These are phyloP conservation scores for Entonaema liquescens DNA, from an alignment of 495 filamentous ascomycete species.

Conservation along the genomic window DNA sequence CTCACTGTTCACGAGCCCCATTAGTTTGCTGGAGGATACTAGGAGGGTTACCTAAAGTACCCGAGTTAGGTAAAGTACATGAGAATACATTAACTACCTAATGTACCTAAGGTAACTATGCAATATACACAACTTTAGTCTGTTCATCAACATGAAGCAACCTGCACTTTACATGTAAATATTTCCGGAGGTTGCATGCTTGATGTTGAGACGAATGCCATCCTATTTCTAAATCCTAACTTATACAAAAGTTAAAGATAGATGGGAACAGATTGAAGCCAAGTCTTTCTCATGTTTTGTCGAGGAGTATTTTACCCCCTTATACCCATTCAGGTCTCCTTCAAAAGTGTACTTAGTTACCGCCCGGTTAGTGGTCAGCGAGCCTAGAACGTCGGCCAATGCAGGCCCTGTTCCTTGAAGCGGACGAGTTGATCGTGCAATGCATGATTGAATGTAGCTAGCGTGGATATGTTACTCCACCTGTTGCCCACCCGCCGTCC, in stretches of 20 bases:
- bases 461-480: constrained; percentile 22
- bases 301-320: background rate
- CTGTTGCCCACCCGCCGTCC: background rate
- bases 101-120: background rate
- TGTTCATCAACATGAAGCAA: constrained; percentile 34
- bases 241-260: constrained; percentile 7
- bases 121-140: background rate
- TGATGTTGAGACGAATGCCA: constrained; percentile 8
- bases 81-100: background rate
- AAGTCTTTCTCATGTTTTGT: constrained; percentile 13
- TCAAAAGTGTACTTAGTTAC: constrained; percentile 3
- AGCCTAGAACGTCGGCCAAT: constrained; percentile 35
- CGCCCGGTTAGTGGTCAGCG: constrained; percentile 3
- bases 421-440: constrained; percentile 36
- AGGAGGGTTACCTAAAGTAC: background rate
- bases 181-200: constrained; percentile 8
- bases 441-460: constrained; percentile 39
- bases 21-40: background rate
- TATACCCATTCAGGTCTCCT: constrained; percentile 4
- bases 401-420: constrained; percentile 13
- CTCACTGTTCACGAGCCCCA: background rate
- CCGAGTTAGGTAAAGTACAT: background rate
- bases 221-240: constrained; percentile 9
- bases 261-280: constrained; percentile 3
- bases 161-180: constrained; percentile 12